These are phyloP conservation scores for Saccharomyces paradoxus DNA, from an alignment of 805 yeast genomes.

Conservation along the genomic window DNA sequence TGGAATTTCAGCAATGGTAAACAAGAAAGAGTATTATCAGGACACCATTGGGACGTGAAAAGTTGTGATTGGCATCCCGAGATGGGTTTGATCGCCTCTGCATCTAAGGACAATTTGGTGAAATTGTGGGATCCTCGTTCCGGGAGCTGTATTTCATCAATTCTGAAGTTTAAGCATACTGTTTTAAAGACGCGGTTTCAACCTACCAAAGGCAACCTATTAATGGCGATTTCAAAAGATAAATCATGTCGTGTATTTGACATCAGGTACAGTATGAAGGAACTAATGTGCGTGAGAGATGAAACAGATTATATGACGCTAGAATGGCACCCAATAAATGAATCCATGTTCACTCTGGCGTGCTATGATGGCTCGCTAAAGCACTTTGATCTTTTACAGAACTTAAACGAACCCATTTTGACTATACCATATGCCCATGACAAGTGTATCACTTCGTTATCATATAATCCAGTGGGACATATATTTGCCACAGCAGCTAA, in stretches of 20 bases:
- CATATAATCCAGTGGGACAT: constrained; percentile 93
- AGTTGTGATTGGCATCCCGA: constrained; percentile 95
- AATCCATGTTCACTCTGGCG: constrained; percentile 72
- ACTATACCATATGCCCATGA: constrained; percentile 88
- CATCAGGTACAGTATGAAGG: constrained; percentile 68
- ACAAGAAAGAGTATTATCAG: constrained; percentile 71
- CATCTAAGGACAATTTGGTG: constrained; percentile 89
- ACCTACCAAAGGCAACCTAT: constrained; percentile 60
- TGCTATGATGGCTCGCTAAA: constrained; percentile 82
- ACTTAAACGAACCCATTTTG: constrained; percentile 39
- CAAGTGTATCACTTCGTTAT: constrained; percentile 80
- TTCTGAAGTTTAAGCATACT: constrained; percentile 91
- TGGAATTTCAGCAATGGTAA: constrained; percentile 90
- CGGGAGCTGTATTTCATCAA: constrained; percentile 62
- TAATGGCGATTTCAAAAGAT: constrained; percentile 86
- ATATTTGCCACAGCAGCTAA: constrained; percentile 86
- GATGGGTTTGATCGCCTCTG: constrained; percentile 79
- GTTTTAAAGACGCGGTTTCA: constrained; percentile 82
- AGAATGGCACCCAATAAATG: constrained; percentile 89
- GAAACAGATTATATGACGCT: constrained; percentile 80
- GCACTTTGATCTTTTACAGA: constrained; percentile 50
- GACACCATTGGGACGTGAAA: constrained; percentile 99
- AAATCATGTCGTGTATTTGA: constrained; percentile 83
- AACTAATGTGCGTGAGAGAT: constrained; percentile 63
- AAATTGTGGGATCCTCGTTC: constrained; percentile 95